Evolutionary conservation across 2,329 filamentous ascomycete species (phyloP), one percentile per base, ranked within the genome.

Genomic region (Trichoderma polysporum): DNA sequence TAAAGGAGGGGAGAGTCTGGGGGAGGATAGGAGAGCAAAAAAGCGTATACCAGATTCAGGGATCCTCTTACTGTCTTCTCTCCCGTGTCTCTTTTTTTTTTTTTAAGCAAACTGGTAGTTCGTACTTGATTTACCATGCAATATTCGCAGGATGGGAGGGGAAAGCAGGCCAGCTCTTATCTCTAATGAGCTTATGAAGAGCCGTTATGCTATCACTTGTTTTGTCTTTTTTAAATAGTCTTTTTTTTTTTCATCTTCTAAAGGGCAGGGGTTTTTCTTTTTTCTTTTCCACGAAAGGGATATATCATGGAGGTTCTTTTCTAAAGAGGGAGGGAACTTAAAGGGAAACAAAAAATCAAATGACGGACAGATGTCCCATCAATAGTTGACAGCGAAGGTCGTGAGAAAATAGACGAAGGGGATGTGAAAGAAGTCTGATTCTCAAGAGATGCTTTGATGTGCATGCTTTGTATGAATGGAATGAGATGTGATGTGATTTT

Each of bases 341-440:
- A 29, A 7, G 33, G 37, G 53, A 45, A 39, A 56, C 29, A 45
- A 58, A 25, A 17, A 19, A 4, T 15, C 54, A 58, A 41, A 19
- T 29, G n/a, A n/a, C n/a, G n/a, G 54, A 25, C 35, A 35, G 17
- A 13, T 27, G 22, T n/a, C 22, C 25, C 37, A 31, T 8, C 9
- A 22, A 22, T n/a, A 41, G 54, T 19, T 58, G 54, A 58, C 13
- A 29, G 54, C 27, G 25, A 12, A 19, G n/a, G 35, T 15, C 13
- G 31, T 57, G 35, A 22, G 54, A 29, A 58, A 58, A 58, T 58
- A 58, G 54, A 58, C 54, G n/a, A n/a, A n/a, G n/a, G 54, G 35
- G 17, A 4, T 41, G 6, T 54, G 29, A 33, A 45, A 41, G 37
- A 31, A 12, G 4, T 15, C 41, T n/a, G 19, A 19, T 45, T 45